phyloP scores from a whole-genome alignment of 73 alveolate genomes.

The Blepharisma japonicum region DNA sequence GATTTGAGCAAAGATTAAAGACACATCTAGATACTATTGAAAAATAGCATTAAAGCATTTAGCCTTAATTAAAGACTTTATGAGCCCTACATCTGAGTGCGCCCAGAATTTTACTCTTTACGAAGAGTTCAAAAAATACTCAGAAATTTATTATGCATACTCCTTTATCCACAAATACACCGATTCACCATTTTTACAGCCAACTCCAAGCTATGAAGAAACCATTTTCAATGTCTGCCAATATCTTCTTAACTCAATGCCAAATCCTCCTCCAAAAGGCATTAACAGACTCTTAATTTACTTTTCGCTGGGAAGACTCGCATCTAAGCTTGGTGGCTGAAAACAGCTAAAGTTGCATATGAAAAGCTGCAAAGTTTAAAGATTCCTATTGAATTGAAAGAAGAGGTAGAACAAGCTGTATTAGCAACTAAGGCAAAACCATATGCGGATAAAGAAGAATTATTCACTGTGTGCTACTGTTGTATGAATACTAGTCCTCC shows the following conservation, averaged over 20 bases:
- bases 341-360: slow-evolving; percentile 91
- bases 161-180: slow-evolving; percentile 73
- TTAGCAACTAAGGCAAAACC: slow-evolving; percentile 89
- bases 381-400: slow-evolving; percentile 89
- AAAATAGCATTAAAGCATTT: slow-evolving; percentile 80
- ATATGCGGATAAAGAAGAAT: slow-evolving; percentile 86
- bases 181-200: slow-evolving; percentile 82
- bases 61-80: slow-evolving; percentile 67
- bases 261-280: slow-evolving; percentile 50
- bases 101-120: slow-evolving; percentile 57
- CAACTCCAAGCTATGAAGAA: slow-evolving; percentile 65
- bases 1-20: slow-evolving; percentile 85
- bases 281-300: slow-evolving; percentile 67
- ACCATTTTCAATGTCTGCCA: slow-evolving; percentile 80
- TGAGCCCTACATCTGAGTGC: slow-evolving; percentile 60
- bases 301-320: slow-evolving; percentile 75
- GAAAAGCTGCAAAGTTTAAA: slow-evolving; percentile 86
- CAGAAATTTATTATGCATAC: slow-evolving; percentile 86
- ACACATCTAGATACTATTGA: slow-evolving; percentile 89
- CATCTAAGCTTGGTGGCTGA: slow-evolving; percentile 83
- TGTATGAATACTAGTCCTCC: slow-evolving; percentile 79
- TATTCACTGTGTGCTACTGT: slow-evolving; percentile 74
- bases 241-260: slow-evolving; percentile 71
- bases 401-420: slow-evolving; percentile 88
- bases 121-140: slow-evolving; percentile 70